These are phyloP conservation scores for Panicum virgatum DNA, from an alignment of 202 grass and related monocot genomes.

Conservation along the genomic window DNA sequence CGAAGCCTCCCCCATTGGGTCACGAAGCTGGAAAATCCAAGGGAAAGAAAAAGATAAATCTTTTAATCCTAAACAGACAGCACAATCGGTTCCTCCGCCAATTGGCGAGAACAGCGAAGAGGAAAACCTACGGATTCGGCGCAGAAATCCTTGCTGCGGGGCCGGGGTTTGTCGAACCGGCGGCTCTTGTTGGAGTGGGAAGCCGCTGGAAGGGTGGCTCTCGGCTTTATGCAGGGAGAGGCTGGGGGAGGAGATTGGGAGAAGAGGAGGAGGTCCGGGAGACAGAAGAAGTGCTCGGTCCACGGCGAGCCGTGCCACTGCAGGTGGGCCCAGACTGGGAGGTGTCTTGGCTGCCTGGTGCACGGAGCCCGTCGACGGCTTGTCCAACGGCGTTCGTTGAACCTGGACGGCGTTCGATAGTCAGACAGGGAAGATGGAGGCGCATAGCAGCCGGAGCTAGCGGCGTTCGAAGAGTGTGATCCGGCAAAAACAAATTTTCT, in stretches of 20 bases:
- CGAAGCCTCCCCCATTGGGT: slow-evolving; percentile 43
- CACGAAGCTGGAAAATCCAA: slow-evolving; percentile 16
- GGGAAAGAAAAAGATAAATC: not conserved
- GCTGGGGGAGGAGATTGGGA: too few species aligned
- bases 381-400: too few species aligned
- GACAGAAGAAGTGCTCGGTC: accelerated
- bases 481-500: too few species aligned
- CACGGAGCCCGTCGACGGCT: not conserved
- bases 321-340: accelerated
- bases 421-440: too few species aligned
- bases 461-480: too few species aligned
- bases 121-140: not conserved
- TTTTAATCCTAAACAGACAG: not conserved
- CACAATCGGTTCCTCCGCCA: not conserved
- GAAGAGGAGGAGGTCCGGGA: accelerated
- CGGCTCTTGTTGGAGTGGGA: slow-evolving; percentile 10
- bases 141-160: not conserved
- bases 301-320: not conserved
- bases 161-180: not conserved
- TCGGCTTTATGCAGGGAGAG: slow-evolving; percentile 29
- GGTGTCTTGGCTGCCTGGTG: not conserved
- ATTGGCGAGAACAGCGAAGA: not conserved
- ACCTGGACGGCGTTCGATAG: too few species aligned
- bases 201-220: not conserved
- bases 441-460: too few species aligned